Evolutionary conservation across 176 grass and related monocot genomes (phyloP).

Genomic region (Musa troglodytarum): DNA sequence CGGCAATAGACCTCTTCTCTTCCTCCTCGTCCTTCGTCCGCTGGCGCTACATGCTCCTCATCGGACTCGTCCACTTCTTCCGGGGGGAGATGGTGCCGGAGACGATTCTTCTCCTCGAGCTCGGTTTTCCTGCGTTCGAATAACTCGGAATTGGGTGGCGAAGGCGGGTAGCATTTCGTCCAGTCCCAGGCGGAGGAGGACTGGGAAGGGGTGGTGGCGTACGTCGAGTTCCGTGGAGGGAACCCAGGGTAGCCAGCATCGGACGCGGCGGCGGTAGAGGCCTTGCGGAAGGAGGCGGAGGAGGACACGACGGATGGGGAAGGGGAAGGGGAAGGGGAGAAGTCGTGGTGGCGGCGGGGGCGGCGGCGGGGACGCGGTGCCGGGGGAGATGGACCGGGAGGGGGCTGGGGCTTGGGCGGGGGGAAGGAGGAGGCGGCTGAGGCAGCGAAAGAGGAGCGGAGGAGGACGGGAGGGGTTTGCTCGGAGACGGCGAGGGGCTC

Average conservation of each 20-base stretch:
- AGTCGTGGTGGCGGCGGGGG: conserved; percentile 19
- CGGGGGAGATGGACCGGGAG: conserved; percentile 9
- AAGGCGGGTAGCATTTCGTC: conserved; percentile 92
- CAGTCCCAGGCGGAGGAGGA: conserved; percentile 94
- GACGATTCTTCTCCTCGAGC: conserved; percentile 52
- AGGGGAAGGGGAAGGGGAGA: conserved; percentile 23
- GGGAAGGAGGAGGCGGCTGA: conserved; percentile 18
- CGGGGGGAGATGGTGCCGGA: conserved; percentile 33
- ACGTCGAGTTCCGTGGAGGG: conserved; percentile 8
- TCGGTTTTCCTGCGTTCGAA: conserved; percentile 73
- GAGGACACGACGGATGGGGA: conserved; percentile 17
- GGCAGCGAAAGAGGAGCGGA: conserved; percentile 39
- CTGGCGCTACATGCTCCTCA: conserved; percentile 22
- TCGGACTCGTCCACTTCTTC: conserved; percentile 44
- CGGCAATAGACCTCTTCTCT: conserved; percentile 41
- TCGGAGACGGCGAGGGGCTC: conserved; percentile 82
- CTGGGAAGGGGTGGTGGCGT: conserved; percentile 55
- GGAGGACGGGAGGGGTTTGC: conserved; percentile 66
- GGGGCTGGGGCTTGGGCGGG: conserved; percentile 19
- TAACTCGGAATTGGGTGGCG: conserved; percentile 88
- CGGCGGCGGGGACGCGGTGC: conserved; percentile 20
- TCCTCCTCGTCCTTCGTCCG: conserved; percentile 35
- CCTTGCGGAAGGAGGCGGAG: conserved; percentile 41
- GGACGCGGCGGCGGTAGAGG: conserved; percentile 26
- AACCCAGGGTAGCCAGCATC: background rate